These are phyloP conservation scores for Phialophora chinensis DNA, from an alignment of 2,329 filamentous ascomycete genomes.

Conservation along the genomic window DNA sequence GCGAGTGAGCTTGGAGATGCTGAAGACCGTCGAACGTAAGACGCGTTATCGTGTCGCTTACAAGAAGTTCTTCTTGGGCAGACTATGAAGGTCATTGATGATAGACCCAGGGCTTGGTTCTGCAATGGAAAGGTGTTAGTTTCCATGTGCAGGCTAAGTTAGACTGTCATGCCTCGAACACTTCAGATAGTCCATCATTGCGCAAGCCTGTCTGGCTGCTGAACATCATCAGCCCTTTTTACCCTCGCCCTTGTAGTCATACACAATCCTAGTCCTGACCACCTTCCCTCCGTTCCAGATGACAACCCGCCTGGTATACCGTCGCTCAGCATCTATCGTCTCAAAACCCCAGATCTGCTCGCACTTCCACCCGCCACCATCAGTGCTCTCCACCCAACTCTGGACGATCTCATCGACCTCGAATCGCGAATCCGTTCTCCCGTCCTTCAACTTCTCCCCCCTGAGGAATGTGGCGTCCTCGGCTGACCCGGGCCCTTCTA, in stretches of 20 bases:
- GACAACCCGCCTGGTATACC: constrained; percentile 51
- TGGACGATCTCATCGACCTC: constrained; percentile 61
- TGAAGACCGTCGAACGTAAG: neutral
- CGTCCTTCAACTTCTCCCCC: constrained; percentile 56
- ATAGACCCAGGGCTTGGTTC: neutral
- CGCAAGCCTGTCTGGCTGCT: neutral
- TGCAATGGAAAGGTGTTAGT: neutral
- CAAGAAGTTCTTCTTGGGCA: neutral
- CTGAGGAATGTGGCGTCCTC: constrained; percentile 47
- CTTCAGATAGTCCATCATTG: neutral
- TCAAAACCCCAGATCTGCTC: constrained; percentile 57
- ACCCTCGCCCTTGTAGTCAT: constrained; percentile 44
- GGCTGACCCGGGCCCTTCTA: constrained; percentile 48
- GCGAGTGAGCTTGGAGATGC: neutral
- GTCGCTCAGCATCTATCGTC: constrained; percentile 48
- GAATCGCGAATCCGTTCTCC: constrained; percentile 65
- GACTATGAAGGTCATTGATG: neutral
- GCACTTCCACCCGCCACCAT: constrained; percentile 56
- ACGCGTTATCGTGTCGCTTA: neutral
- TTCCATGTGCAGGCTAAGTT: neutral
- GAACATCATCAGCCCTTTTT: constrained; percentile 8
- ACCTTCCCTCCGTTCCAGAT: constrained; percentile 47
- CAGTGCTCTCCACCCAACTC: constrained; percentile 56
- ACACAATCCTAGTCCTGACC: constrained; percentile 50
- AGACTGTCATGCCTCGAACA: neutral